These are phyloP conservation scores for Passiflora organensis DNA, from an alignment of 345 rosid genomes.

Conservation along the genomic window DNA sequence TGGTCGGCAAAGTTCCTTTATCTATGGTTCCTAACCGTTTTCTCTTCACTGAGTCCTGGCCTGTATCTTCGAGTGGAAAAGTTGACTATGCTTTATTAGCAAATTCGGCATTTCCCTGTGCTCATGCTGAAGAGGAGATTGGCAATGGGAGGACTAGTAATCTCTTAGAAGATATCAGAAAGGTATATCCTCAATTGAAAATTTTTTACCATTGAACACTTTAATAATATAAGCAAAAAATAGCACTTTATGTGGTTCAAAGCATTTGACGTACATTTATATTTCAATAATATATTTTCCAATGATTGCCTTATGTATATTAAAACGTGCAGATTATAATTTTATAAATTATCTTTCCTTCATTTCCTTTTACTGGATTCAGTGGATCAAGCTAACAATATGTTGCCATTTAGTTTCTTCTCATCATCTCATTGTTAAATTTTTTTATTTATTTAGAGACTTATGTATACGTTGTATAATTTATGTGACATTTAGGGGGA, in stretches of 20 bases:
- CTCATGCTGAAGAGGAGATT: constrained; percentile 29
- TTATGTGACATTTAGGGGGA: too few relatives aligned
- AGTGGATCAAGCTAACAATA: too few relatives aligned
- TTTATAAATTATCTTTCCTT: too few relatives aligned
- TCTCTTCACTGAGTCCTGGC: constrained; percentile 50
- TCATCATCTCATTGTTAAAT: too few relatives aligned
- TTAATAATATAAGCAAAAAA: constrained; percentile 3
- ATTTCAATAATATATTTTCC: too few relatives aligned
- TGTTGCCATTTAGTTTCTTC: too few relatives aligned
- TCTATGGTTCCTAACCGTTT: constrained; percentile 68
- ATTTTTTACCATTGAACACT: background rate
- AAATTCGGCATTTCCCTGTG: constrained; percentile 21
- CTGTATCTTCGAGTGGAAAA: constrained; percentile 75
- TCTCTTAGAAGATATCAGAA: constrained; percentile 53
- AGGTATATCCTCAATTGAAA: constrained; percentile 41
- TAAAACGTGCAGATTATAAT: too few relatives aligned
- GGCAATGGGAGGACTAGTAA: constrained; percentile 15
- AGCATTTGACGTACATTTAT: background rate
- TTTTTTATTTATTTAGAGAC: too few relatives aligned
- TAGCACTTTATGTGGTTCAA: background rate
- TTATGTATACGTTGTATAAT: too few relatives aligned
- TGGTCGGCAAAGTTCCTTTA: constrained; percentile 56
- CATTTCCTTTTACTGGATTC: too few relatives aligned
- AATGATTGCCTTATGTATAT: too few relatives aligned
- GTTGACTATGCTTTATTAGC: constrained; percentile 61